Conservation (phyloP, 1,284 basidiomycete species). For the Erythrobasidium hasegawianum region DNA sequence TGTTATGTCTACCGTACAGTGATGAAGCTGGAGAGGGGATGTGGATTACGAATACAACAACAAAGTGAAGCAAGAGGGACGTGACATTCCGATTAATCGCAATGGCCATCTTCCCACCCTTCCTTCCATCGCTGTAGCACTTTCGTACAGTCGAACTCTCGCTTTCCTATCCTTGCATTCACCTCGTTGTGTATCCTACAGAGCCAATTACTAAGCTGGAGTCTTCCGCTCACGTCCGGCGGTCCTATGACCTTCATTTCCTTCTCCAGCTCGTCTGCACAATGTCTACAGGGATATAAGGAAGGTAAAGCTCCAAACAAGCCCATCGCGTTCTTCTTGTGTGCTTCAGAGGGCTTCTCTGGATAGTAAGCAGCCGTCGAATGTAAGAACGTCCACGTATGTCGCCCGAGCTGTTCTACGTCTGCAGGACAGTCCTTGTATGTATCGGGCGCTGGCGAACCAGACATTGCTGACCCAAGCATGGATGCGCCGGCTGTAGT, state of each 20-base stretch:
- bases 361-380: constrained; percentile 91
- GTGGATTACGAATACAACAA: no score
- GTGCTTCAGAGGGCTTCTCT: constrained; percentile 62
- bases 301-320: constrained; percentile 71
- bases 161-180: constrained; percentile 78
- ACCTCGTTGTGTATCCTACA: constrained; percentile 89
- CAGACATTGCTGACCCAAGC: constrained; percentile 43
- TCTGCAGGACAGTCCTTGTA: constrained; percentile 77
- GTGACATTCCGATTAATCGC: no score
- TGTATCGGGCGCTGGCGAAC: constrained; percentile 46
- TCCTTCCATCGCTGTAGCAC: constrained; percentile 85
- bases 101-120: constrained; percentile 78
- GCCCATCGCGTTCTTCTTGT: constrained; percentile 73
- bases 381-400: constrained; percentile 94
- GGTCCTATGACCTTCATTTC: constrained; percentile 61
- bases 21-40: no score
- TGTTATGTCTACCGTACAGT: background rate
- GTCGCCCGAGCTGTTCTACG: constrained; percentile 74
- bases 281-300: constrained; percentile 80
- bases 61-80: no score
- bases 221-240: constrained; percentile 67
- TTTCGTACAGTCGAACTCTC: constrained; percentile 69
- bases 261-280: constrained; percentile 72
- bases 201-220: constrained; percentile 72
- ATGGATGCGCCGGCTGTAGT: constrained; percentile 44